phyloP scores from a whole-genome alignment of 768 basidiomycete genomes.

The Psilocybe azurescens region DNA sequence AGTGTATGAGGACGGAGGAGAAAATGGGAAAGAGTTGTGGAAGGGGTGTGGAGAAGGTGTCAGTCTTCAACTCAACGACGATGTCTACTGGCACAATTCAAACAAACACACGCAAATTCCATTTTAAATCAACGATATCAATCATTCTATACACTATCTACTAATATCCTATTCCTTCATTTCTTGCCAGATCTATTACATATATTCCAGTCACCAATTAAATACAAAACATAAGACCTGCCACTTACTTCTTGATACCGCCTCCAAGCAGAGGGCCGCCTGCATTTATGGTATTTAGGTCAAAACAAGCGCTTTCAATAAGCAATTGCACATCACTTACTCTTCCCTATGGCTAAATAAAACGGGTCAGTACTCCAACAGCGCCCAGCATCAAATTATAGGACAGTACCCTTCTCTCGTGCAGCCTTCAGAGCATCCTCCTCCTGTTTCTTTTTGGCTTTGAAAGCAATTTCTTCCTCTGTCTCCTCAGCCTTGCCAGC shows the following conservation, averaged over 20 bases:
- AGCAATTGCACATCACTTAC: constrained; percentile 35
- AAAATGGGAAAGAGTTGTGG: constrained; percentile 20
- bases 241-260: constrained; percentile 89
- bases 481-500: constrained; percentile 67
- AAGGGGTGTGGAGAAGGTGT: constrained; percentile 22
- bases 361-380: constrained; percentile 7
- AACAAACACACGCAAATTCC: constrained; percentile 48
- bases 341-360: constrained; percentile 52
- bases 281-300: constrained; percentile 31
- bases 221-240: constrained; percentile 5
- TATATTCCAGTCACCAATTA: constrained; percentile 10
- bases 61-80: constrained; percentile 9
- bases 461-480: constrained; percentile 75
- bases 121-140: constrained; percentile 19
- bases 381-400: constrained; percentile 9
- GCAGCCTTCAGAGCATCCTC: constrained; percentile 75
- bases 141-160: constrained; percentile 6
- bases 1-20: constrained; percentile 32
- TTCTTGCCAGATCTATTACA: constrained; percentile 72
- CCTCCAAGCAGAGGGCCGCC: constrained; percentile 71
- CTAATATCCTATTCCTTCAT: constrained; percentile 33
- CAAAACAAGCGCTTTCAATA: constrained; percentile 4
- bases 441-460: constrained; percentile 79
- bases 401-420: constrained; percentile 67
- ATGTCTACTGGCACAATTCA: constrained; percentile 5